These are phyloP conservation scores for Papilionanthe hybrid DNA, from an alignment of 116 monocot species.

Conservation along the genomic window DNA sequence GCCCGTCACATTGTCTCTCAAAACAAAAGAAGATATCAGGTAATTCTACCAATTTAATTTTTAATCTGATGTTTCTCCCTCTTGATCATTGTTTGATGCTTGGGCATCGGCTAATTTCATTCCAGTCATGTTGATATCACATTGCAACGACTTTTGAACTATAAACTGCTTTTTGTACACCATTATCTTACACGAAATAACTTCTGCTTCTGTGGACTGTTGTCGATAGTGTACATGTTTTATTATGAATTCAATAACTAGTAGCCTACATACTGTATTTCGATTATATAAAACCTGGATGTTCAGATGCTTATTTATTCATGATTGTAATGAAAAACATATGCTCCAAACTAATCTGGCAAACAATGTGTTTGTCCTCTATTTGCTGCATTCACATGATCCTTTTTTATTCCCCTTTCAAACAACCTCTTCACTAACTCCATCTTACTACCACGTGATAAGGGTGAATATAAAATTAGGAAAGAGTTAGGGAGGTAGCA, in stretches of 20 bases:
- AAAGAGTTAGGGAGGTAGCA: too few relatives aligned
- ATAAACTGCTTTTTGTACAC: background rate
- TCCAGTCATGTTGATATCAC: background rate
- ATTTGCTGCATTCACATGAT: too few relatives aligned
- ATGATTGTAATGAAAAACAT: background rate
- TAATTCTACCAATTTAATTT: slow-evolving; percentile 16
- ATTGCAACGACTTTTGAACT: background rate
- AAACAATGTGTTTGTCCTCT: background rate
- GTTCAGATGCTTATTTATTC: background rate
- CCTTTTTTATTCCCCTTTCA: too few relatives aligned
- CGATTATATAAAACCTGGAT: background rate
- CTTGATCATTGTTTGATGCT: background rate
- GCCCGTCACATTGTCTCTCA: slow-evolving; percentile 98
- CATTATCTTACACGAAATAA: background rate
- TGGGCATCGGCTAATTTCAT: background rate
- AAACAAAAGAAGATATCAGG: slow-evolving; percentile 99
- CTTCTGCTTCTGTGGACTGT: background rate
- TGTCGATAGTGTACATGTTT: background rate
- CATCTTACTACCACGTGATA: too few relatives aligned
- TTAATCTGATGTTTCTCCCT: background rate
- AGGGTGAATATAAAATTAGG: too few relatives aligned
- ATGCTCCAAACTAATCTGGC: background rate
- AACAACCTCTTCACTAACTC: too few relatives aligned
- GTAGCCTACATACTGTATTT: background rate
- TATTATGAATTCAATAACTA: background rate